Percentiles rank a stretch among this genome's conserved stretches.
Conservation (phyloP, 306 rosid genomes). For the Biancaea sappan region DNA sequence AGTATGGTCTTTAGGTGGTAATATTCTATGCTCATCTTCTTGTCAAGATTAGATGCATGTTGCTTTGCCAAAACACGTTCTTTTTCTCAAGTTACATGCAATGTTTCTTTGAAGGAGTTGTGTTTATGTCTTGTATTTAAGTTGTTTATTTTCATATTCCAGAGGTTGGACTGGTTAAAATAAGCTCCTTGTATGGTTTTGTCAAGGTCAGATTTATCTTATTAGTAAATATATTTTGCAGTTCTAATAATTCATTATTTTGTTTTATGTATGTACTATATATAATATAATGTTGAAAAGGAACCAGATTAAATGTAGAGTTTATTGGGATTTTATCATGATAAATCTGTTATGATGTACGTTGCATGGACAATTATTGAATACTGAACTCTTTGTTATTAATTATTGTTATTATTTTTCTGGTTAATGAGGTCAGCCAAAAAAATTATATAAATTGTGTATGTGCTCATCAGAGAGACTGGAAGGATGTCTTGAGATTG, state of each 20-base stretch:
- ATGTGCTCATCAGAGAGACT: too few species aligned
- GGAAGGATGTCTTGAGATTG: too few species aligned
- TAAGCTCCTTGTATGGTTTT: not conserved
- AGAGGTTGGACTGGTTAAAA: not conserved
- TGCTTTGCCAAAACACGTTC: conserved; percentile 8
- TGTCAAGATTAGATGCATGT: conserved; percentile 4
- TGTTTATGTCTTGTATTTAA: not conserved
- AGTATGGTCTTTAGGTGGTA: conserved; percentile 17
- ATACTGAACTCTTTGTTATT: not conserved
- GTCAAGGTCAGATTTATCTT: not conserved
- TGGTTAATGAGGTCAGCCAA: not conserved
- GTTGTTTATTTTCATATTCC: not conserved
- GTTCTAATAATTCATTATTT: not conserved
- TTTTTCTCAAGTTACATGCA: not conserved
- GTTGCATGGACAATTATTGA: not conserved
- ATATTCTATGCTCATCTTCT: conserved; percentile 17
- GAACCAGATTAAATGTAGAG: not conserved
- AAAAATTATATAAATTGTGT: too few species aligned
- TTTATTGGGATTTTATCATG: not conserved
- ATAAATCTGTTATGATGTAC: not conserved
- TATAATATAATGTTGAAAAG: not conserved
- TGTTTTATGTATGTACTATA: not conserved
- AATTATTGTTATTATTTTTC: not conserved
- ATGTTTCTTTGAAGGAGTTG: not conserved
- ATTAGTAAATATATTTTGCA: not conserved